Evolutionary conservation across 2,329 filamentous ascomycete genomes (phyloP).

Genomic region (Cercospora zeae-maydis): DNA sequence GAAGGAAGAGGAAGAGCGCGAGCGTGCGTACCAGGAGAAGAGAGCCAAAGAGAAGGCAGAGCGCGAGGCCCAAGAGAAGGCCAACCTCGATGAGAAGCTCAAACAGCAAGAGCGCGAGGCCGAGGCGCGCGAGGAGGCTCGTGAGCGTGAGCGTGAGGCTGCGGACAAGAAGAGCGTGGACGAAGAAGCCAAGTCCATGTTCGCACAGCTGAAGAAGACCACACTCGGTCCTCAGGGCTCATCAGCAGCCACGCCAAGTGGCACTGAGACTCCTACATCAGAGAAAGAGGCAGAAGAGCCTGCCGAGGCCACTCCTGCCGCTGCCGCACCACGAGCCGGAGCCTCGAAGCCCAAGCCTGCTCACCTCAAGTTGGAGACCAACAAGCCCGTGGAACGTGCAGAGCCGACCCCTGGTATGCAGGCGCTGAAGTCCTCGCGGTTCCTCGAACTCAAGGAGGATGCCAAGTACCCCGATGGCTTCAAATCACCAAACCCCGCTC

Average conservation of each 20-base stretch:
- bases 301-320: constrained; percentile 18
- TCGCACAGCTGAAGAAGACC: constrained; percentile 50
- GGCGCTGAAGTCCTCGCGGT: constrained; percentile 84
- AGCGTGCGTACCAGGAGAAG: constrained; percentile 44
- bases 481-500: constrained; percentile 82
- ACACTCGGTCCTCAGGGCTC: constrained; percentile 46
- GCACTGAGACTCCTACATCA: constrained; percentile 40
- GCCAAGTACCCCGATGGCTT: constrained; percentile 80
- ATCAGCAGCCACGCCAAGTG: constrained; percentile 20
- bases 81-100: constrained; percentile 53
- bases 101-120: constrained; percentile 49
- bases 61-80: constrained; percentile 61
- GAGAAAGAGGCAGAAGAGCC: constrained; percentile 37
- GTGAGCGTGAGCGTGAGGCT: constrained; percentile 37
- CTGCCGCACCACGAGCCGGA: constrained; percentile 38
- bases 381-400: constrained; percentile 80
- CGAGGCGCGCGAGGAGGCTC: constrained; percentile 46
- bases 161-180: constrained; percentile 28
- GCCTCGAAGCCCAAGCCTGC: constrained; percentile 75
- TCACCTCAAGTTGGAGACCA: constrained; percentile 83
- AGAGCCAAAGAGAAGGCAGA: constrained; percentile 61
- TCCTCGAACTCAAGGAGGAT: constrained; percentile 70
- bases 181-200: constrained; percentile 46
- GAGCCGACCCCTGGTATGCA: constrained; percentile 93
- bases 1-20: constrained; percentile 26